A percentile compares a stretch with the other conserved stretches of the same genome.
phyloP scores from a whole-genome alignment of 805 yeast species.

The Candida germanica region DNA sequence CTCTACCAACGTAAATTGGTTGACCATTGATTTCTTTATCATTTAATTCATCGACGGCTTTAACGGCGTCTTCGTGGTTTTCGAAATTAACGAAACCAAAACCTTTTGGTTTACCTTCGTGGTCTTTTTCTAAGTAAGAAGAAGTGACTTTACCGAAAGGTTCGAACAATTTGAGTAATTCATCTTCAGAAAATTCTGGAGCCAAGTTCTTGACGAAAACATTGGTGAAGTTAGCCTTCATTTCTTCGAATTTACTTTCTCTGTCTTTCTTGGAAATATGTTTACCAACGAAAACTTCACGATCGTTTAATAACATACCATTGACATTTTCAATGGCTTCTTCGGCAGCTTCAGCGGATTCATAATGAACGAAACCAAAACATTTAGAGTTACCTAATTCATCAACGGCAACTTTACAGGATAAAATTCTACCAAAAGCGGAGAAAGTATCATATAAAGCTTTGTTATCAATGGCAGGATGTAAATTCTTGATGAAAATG shows the following conservation, averaged over 20 bases:
- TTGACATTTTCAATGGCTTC: conserved; percentile 96
- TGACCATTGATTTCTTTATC: conserved; percentile 83
- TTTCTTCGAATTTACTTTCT: conserved; percentile 85
- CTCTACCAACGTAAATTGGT: conserved; percentile 93
- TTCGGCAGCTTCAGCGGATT: conserved; percentile 84
- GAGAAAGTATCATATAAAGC: conserved; percentile 97
- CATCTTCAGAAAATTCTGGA: conserved; percentile 63
- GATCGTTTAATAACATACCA: conserved; percentile 97
- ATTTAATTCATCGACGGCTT: conserved; percentile 90
- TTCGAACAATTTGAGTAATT: conserved; percentile 68
- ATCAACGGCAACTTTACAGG: conserved; percentile 96
- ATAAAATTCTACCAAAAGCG: conserved; percentile 92
- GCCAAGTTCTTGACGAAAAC: conserved; percentile 91
- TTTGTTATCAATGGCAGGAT: conserved; percentile 97
- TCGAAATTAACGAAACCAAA: conserved; percentile 94
- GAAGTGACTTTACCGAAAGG: conserved; percentile 82
- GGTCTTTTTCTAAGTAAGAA: conserved; percentile 72
- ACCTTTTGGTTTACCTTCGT: conserved; percentile 87
- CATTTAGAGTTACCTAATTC: conserved; percentile 89
- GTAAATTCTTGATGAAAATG: conserved; percentile 96
- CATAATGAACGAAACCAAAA: conserved; percentile 97
- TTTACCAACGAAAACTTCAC: conserved; percentile 92
- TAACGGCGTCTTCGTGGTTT: conserved; percentile 80
- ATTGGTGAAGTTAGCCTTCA: conserved; percentile 92
- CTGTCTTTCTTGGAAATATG: conserved; percentile 93